Conservation (phyloP, 768 basidiomycete species). For the Harrya chromipes region DNA sequence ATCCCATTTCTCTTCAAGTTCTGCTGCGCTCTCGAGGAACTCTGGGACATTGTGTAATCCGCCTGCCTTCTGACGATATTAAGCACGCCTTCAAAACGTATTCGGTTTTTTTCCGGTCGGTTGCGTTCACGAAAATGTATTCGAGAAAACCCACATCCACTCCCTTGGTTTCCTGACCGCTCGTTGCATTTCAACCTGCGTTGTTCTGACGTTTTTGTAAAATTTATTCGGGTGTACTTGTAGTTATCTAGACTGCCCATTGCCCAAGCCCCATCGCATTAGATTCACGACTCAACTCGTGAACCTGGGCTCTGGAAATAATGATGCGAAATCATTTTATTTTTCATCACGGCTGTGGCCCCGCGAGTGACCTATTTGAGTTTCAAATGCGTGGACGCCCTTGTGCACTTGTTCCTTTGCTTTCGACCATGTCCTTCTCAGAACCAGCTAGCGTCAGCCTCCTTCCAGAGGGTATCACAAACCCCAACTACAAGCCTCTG, state of each 20-base stretch:
- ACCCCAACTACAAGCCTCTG: slow-evolving; percentile 61
- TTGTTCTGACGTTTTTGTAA: slow-evolving; percentile 19
- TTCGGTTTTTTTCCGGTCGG: neutral
- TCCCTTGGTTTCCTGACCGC: slow-evolving; percentile 5
- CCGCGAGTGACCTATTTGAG: slow-evolving; percentile 9
- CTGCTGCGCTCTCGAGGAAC: slow-evolving; percentile 88
- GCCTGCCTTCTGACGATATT: neutral
- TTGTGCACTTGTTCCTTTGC: neutral
- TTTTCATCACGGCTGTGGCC: neutral
- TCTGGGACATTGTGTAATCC: slow-evolving; percentile 85
- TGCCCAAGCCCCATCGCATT: slow-evolving; percentile 32
- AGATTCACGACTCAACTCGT: slow-evolving; percentile 35
- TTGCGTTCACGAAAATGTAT: slow-evolving; percentile 9
- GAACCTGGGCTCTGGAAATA: slow-evolving; percentile 31
- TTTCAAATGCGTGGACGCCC: slow-evolving; percentile 5
- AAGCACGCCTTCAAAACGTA: slow-evolving; percentile 11
- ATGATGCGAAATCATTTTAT: slow-evolving; percentile 28
- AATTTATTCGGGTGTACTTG: slow-evolving; percentile 15
- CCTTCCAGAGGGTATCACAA: slow-evolving; percentile 56
- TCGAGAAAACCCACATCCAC: slow-evolving; percentile 7
- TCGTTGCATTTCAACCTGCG: slow-evolving; percentile 36
- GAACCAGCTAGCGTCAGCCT: slow-evolving; percentile 50
- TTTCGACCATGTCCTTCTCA: slow-evolving; percentile 27
- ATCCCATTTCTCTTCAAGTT: slow-evolving; percentile 49
- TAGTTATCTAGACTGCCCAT: slow-evolving; percentile 26